Conservation (phyloP, 805 yeast genomes). For the Metschnikowia noctiluminum region DNA sequence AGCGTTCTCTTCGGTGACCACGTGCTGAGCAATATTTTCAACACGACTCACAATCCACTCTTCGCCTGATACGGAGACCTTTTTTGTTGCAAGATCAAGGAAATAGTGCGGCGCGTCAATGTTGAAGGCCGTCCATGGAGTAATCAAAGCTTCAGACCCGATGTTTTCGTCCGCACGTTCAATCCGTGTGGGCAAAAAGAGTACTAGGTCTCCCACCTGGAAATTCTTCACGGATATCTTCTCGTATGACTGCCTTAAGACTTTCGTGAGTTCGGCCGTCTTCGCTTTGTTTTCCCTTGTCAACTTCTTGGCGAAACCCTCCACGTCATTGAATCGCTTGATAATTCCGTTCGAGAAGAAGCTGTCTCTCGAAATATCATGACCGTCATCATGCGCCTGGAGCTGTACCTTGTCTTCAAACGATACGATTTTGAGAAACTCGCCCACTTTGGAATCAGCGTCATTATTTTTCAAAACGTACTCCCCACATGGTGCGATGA, state of each 20-base stretch:
- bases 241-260: conserved; percentile 18
- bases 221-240: conserved; percentile 69
- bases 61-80: conserved; percentile 24
- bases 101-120: conserved; percentile 84
- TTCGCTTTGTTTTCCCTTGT: conserved; percentile 65
- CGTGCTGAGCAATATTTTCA: conserved; percentile 49
- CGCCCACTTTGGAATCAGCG: conserved; percentile 11
- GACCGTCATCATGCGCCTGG: conserved; percentile 15
- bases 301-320: conserved; percentile 78
- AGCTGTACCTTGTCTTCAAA: conserved; percentile 28
- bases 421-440: conserved; percentile 21
- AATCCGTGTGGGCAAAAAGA: conserved; percentile 76
- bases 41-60: conserved; percentile 87
- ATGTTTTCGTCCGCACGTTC: conserved; percentile 25
- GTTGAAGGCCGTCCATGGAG: conserved; percentile 94
- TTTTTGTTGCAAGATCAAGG: conserved; percentile 44
- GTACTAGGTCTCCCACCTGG: conserved; percentile 69
- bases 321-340: conserved; percentile 84
- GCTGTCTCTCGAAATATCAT: conserved; percentile 12
- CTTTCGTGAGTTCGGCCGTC: conserved; percentile 42
- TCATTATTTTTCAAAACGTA: conserved; percentile 1
- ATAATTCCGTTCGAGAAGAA: conserved; percentile 47
- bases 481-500: conserved; percentile 1
- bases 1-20: conserved; percentile 45
- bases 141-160: conserved; percentile 15